Base-by-base conservation (phyloP, 139 green algal species). In the Marvania coccoides region DNA sequence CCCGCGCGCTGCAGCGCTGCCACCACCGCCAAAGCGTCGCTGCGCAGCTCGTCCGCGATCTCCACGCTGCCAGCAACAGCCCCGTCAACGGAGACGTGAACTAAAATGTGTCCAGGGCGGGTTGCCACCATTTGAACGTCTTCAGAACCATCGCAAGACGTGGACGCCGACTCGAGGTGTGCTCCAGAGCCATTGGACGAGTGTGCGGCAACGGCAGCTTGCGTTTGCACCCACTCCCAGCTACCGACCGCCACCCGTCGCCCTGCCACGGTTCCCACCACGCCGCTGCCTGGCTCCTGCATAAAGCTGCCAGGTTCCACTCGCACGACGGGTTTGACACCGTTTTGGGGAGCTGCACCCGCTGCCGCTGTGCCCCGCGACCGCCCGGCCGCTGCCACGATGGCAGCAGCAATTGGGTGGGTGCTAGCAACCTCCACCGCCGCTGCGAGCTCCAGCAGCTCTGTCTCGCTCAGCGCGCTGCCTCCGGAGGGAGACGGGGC, bases 281-380 rank as follows among this genome's bases (percentile, higher is more conserved):
- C 85, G 12, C 89, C 89, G 40, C 72, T 85, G 42, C 89, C 86
- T 0, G 88, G 81, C 75, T 93, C 85, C 63, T 95, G 89, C 12
- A 71, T 14, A 71, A 96, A 88, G 19, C 70, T 83, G n/a, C 82
- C 89, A n/a, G n/a, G n/a, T 2, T 77, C 69, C 45, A 75, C 69
- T n/a, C 58, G 58, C 6, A 28, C 56, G 48, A 75, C n/a, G 10
- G 3, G 0, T n/a, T 47, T 47, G 39, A 48, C 62, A n/a, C 47
- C n/a, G n/a, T n/a, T n/a, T n/a, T n/a, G n/a, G n/a, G n/a, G n/a
- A n/a, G n/a, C n/a, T n/a, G n/a, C n/a, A 51, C n/a, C 29, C 33
- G 26, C 38, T 37, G 23, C 24, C 28, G 45, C 19, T n/a, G n/a
- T n/a, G 37, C n/a, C 51, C 34, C 65, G 69, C 54, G 61, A 42